Evolutionary conservation across 306 rosid species (phyloP), one percentile per base, ranked within the genome.

Genomic region (Acacia confusa): DNA sequence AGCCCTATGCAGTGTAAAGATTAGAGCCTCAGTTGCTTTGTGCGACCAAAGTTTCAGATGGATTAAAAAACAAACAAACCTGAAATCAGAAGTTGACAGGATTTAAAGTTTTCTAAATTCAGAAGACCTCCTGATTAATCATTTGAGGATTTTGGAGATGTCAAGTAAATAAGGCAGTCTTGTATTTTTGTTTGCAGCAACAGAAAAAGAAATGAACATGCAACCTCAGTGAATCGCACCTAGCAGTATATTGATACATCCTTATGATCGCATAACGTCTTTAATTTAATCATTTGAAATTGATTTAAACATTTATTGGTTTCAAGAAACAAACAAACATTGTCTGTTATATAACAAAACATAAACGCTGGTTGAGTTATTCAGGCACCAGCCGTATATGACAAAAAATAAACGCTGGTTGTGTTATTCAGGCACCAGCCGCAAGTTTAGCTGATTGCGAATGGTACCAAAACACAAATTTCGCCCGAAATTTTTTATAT

Each of bases 401-500:
- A 20, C 44, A 67, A 82, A 53, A 60, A 22, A 15, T 63, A 68
- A 82, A 45, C 74, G 78, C 47, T 28, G 5, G 16, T 30, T 15
- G 47, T 19, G 58, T 47, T 27, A 58, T 45, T 72, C 70, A 55
- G 64, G 27, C 68, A 50, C 71, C 47, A 78, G 67, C 28, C 55
- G 15, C 69, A 57, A 58, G 17, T 79, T 79, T 77, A 75, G 70
- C 72, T 34, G 24, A 34, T 43, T 27, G 40, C 43, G 65, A 74
- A 72, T 27, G 7, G 12, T 53, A 65, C 40, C 11, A 24, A 82
- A 66, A 32, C 12, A 55, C 22, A 63, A 74, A 72, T 36, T 14
- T 83, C 71, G 28, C 24, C 68, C 64, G 12, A 30, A 43, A 69
- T 27, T 67, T 47, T 50, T 38, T 43, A 67, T 14, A 83, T 58